Conservation (phyloP, 2,329 filamentous ascomycete genomes). For the Penicillium sp. region DNA sequence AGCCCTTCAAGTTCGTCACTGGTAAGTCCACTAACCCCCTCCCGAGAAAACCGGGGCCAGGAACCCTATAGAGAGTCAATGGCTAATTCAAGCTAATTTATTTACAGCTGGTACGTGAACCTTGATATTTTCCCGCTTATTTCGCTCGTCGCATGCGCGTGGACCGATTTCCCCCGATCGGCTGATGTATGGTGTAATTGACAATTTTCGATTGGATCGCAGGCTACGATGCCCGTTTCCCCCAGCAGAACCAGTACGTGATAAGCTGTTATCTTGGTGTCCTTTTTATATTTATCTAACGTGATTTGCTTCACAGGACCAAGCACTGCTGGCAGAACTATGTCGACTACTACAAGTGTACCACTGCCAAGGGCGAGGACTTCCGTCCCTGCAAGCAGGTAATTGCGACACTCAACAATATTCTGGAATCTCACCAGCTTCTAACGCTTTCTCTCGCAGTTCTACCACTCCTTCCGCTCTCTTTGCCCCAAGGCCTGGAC, state of each 20-base stretch:
- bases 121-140: conserved; percentile 15
- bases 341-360: conserved; percentile 99
- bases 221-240: conserved; percentile 99
- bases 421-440: background rate
- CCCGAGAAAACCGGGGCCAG: conserved; percentile 24
- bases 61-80: conserved; percentile 33
- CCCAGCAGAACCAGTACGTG: conserved; percentile 75
- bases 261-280: background rate
- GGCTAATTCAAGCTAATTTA: conserved; percentile 49
- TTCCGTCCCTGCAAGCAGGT: conserved; percentile 97
- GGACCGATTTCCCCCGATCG: conserved; percentile 15
- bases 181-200: conserved; percentile 24
- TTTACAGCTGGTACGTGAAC: conserved; percentile 50
- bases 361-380: conserved; percentile 96
- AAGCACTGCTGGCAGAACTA: conserved; percentile 99
- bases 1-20: conserved; percentile 99
- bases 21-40: conserved; percentile 60
- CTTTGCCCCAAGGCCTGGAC: conserved; percentile 96
- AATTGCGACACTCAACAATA: conserved; percentile 28
- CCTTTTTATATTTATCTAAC: conserved; percentile 13
- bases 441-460: conserved; percentile 55
- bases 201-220: conserved; percentile 37
- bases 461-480: conserved; percentile 94
- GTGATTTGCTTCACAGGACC: conserved; percentile 50
- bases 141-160: conserved; percentile 13